Base-by-base conservation (phyloP, 306 rosid genomes). In the Crotalaria pallida region DNA sequence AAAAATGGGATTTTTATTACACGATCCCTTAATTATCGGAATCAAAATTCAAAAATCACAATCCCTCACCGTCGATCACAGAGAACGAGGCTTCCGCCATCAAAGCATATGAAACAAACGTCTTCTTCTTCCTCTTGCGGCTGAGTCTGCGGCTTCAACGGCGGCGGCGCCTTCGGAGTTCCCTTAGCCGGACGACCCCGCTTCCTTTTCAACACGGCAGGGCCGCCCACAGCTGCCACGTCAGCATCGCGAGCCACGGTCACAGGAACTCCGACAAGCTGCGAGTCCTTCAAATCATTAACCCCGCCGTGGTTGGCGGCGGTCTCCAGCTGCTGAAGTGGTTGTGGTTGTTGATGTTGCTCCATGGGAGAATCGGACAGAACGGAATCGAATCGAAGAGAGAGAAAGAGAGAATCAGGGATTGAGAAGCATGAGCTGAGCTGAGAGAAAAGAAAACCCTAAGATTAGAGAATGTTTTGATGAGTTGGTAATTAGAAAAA, bases 61-160 rank as follows among this genome's bases (percentile, higher is more conserved):
- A 60, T 79, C 27, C 71, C 93, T 87, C 82, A 95, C 99, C 99
- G 88, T 71, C 96, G 96, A 89, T 95, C 99, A 65, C 99, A 95
- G 66, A 95, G 96, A 72, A 95, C 99, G 23, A 91, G 96, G 68
- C 88, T 91, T 23, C 99, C 99, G 1, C 99, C 99, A 27, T 95
- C 99, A 65, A 95, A 95, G 86, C 99, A 95, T 9, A 95, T 87
- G 61, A 95, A 95, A 67, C 99, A 95, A 44, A 95, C 97, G 58
- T 91, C 99, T 48, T 95, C 99, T 43, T 89, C 99, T 1, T 91
- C 97, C 41, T 70, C 73, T 53, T 69, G 56, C 80, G 52, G 80
- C 77, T 91, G 97, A 29, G 67, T 70, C 60, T 69, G 59, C 80
- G 48, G 80, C 77, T 52, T 84, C 58, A 78, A 58, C 24, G 82